Percentiles rank a stretch among this genome's conserved stretches.
These are phyloP conservation scores for Gonapodya prolifera DNA, from an alignment of 192 early-diverging fungal species.

Conservation along the genomic window DNA sequence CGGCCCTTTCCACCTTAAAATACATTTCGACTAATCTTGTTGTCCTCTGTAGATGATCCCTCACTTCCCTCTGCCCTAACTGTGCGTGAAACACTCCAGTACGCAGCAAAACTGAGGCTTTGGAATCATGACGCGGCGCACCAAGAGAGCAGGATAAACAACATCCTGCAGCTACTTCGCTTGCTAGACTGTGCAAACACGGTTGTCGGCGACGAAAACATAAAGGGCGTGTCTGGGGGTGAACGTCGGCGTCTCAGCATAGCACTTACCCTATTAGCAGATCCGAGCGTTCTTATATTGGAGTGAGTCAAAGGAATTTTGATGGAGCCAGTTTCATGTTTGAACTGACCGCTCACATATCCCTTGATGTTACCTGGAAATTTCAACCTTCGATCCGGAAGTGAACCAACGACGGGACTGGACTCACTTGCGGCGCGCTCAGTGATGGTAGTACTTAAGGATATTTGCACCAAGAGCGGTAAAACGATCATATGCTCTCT, in stretches of 20 bases:
- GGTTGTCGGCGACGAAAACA: constrained; percentile 52
- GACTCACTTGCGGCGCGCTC: background rate
- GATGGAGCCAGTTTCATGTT: too few relatives aligned
- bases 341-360: too few relatives aligned
- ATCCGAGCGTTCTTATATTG: background rate
- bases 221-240: constrained; percentile 61
- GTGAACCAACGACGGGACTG: background rate
- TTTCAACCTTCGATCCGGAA: too few relatives aligned
- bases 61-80: too few relatives aligned
- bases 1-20: too few relatives aligned
- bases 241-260: constrained; percentile 45
- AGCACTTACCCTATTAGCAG: background rate
- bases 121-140: constrained; percentile 26
- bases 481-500: background rate
- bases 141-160: constrained; percentile 31
- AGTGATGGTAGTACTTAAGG: background rate
- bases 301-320: background rate
- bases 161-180: constrained; percentile 24
- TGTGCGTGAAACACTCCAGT: constrained; percentile 19
- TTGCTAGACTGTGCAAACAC: constrained; percentile 21
- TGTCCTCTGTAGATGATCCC: too few relatives aligned
- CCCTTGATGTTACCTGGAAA: too few relatives aligned
- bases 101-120: background rate
- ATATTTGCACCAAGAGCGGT: too few relatives aligned
- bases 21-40: too few relatives aligned